Conservation (phyloP, 495 filamentous ascomycete genomes). For the Hypoxylon cercidicola region DNA sequence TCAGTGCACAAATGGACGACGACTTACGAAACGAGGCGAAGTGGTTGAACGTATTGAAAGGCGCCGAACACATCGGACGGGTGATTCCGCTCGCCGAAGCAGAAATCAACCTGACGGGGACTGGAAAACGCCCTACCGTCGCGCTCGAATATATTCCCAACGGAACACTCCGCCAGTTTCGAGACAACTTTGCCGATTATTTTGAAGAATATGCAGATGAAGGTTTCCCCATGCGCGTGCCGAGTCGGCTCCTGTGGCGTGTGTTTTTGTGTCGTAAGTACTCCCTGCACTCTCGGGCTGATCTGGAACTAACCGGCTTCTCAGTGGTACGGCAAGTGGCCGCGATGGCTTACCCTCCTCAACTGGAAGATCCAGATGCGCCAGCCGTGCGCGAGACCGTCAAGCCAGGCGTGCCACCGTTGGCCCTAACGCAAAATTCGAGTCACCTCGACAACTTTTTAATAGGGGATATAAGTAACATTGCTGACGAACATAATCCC, state of each 20-base stretch:
- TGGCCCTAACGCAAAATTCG: conserved; percentile 27
- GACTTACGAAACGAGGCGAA: conserved; percentile 25
- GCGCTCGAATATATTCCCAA: conserved; percentile 31
- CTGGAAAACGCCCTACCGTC: conserved; percentile 24
- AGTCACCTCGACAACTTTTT: conserved; percentile 18
- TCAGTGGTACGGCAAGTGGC: conserved; percentile 30
- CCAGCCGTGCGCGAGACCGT: conserved; percentile 6
- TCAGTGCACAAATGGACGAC: conserved; percentile 5
- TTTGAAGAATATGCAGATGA: no score
- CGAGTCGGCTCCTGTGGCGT: conserved; percentile 35
- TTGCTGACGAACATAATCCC: conserved; percentile 11
- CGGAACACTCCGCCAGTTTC: not conserved
- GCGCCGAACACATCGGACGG: conserved; percentile 37
- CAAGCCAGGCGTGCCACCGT: not conserved
- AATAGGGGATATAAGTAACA: conserved; percentile 8
- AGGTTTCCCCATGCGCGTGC: no score
- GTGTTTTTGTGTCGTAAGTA: conserved; percentile 35
- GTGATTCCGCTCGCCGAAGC: conserved; percentile 13
- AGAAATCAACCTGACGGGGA: conserved; percentile 6
- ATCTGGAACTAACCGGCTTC: not conserved
- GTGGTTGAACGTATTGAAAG: conserved; percentile 24
- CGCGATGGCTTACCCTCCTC: conserved; percentile 34
- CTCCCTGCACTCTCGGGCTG: conserved; percentile 2
- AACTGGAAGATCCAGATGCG: not conserved
- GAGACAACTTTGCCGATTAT: not conserved